Base-by-base conservation (phyloP, 1,284 basidiomycete genomes). In the Heliocybe sulcata region DNA sequence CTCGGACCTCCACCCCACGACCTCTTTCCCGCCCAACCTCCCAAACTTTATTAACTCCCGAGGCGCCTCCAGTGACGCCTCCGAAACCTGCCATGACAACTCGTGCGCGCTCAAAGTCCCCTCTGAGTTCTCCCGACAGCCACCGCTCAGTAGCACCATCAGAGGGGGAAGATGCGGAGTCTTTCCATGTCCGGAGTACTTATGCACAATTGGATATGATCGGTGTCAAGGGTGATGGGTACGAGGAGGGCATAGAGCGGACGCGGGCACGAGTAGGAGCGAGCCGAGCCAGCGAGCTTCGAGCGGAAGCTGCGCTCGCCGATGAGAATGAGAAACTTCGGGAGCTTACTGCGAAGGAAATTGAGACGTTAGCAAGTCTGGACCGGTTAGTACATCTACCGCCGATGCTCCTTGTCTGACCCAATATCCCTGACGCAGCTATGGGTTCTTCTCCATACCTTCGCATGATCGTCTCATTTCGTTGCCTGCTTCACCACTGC, bases 191-290 rank as follows among this genome's bases (percentile, higher is more conserved):
- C 10, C 82, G 93, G 35, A 89, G 83, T 54, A 94, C 92, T 0
- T 96, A 97, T 65, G 94, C 93, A 0, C 80, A 90, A 57, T 77
- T 97, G 14, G 92, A 96, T 48, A 71, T 80, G 9, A 81, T 81
- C 50, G 94, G 94, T 20, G 94, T 97, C 27, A 89, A 85, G 64
- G 94, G 94, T 2, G 94, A 97, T 67, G 94, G 94, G 0, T 92
- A 87, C 71, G 88, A 90, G 61, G 92, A 95, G 61, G 94, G 94
- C 35, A 78, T 94, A 14, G 94, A 97, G 72, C 82, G 92, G 42
- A 97, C 93, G n/a, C 80, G 94, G 55, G 92, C 92, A n/a, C 81
- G 89, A 52, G 74, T 87, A 51, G 82, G 83, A 49, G 70, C 68
- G 25, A 85, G 79, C 64, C 73, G 81, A 60, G 74, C 73, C 20